phyloP scores from a whole-genome alignment of 805 yeast species.

The Naumovozyma castellii region DNA sequence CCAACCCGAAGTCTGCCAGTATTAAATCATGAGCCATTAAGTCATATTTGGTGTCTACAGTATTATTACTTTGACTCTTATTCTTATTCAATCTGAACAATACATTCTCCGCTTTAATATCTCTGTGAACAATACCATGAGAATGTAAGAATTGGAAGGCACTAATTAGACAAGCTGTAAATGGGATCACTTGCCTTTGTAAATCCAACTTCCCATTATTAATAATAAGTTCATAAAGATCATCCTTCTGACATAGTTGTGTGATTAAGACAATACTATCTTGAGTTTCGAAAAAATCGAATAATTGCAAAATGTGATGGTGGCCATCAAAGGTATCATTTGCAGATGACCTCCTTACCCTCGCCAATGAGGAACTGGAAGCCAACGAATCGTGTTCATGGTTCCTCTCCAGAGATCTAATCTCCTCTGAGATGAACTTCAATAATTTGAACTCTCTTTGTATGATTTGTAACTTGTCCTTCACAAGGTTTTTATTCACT shows the following conservation, averaged over 20 bases:
- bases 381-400: no score
- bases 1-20: conserved; percentile 47
- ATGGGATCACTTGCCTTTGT: conserved; percentile 41
- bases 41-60: conserved; percentile 28
- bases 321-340: conserved; percentile 27
- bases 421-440: conserved; percentile 15
- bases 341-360: not conserved
- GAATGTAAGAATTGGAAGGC: conserved; percentile 51
- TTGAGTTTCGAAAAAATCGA: conserved; percentile 63
- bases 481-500: conserved; percentile 23
- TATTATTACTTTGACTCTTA: conserved; percentile 10
- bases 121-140: conserved; percentile 58
- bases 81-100: conserved; percentile 33
- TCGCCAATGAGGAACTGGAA: not conserved
- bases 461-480: conserved; percentile 31
- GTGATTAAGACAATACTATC: conserved; percentile 49
- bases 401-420: conserved; percentile 24
- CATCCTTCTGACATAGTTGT: conserved; percentile 60
- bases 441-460: conserved; percentile 55
- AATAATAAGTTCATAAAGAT: conserved; percentile 52
- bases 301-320: conserved; percentile 47
- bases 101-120: conserved; percentile 63
- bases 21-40: conserved; percentile 28
- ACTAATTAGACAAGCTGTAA: conserved; percentile 41
- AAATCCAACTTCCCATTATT: conserved; percentile 35